Evolutionary conservation across 306 rosid species (phyloP).

Genomic region (Parietaria judaica): DNA sequence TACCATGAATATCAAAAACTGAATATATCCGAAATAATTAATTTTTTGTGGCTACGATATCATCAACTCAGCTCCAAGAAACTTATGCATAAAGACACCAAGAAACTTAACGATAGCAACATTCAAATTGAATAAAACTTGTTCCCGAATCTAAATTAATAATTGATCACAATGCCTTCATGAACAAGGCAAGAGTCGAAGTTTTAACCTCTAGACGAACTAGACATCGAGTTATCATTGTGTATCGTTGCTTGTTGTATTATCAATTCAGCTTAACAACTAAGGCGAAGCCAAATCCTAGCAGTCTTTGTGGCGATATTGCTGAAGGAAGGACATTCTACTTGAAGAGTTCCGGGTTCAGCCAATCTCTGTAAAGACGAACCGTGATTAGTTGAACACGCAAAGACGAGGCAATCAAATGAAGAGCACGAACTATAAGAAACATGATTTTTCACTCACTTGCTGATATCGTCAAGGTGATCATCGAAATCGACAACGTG

Average conservation of each 20-base stretch:
- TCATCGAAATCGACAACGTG: slow-evolving; percentile 83
- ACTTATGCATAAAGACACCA: no score
- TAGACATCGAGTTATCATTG: background rate
- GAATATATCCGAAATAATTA: no score
- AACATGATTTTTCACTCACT: slow-evolving; percentile 33
- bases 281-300: slow-evolving; percentile 18
- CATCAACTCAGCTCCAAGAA: no score
- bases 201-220: no score
- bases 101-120: no score
- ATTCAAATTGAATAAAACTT: no score
- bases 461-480: slow-evolving; percentile 93
- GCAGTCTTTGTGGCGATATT: slow-evolving; percentile 13
- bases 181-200: no score
- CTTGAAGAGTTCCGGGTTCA: slow-evolving; percentile 84
- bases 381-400: background rate
- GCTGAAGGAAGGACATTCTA: slow-evolving; percentile 23
- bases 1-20: no score
- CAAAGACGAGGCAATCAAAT: background rate
- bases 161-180: no score
- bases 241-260: slow-evolving; percentile 1
- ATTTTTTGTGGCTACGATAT: no score
- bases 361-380: slow-evolving; percentile 69
- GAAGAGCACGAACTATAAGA: background rate
- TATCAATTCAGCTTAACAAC: slow-evolving; percentile 20
- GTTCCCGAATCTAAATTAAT: no score